Evolutionary conservation across 805 yeast species (phyloP).

Genomic region (Starmerella sirachaensis): DNA sequence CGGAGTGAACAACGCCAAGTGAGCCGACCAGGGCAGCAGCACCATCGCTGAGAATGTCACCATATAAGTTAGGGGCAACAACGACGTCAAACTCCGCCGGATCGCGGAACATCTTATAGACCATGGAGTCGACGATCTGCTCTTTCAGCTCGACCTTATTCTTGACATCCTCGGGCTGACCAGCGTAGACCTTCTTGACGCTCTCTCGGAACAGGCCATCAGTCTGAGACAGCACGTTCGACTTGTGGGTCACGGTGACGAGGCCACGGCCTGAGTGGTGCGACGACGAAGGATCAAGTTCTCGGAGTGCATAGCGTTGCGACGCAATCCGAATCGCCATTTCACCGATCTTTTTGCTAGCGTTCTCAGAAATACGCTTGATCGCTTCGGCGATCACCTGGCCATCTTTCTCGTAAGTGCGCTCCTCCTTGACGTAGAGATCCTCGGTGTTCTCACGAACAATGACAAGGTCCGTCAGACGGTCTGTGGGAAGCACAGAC

Average conservation of each 20-base stretch:
- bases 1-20: constrained; percentile 94
- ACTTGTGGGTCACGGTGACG: constrained; percentile 90
- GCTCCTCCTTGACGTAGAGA: constrained; percentile 89
- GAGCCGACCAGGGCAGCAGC: constrained; percentile 98
- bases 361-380: constrained; percentile 85
- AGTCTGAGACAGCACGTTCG: constrained; percentile 81
- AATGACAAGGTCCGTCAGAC: constrained; percentile 93
- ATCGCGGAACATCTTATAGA: constrained; percentile 95
- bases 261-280: constrained; percentile 44
- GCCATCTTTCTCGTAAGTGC: constrained; percentile 55
- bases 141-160: constrained; percentile 56
- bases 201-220: constrained; percentile 96
- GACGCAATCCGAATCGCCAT: constrained; percentile 88
- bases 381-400: constrained; percentile 96
- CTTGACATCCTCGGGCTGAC: constrained; percentile 39
- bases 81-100: constrained; percentile 96
- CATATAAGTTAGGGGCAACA: constrained; percentile 96
- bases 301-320: constrained; percentile 74
- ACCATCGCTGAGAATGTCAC: constrained; percentile 93
- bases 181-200: constrained; percentile 45
- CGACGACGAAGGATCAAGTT: constrained; percentile 29
- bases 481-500: constrained; percentile 71
- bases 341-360: constrained; percentile 73
- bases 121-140: constrained; percentile 99
- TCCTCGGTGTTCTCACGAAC: constrained; percentile 99